These are phyloP conservation scores for Astragalus glycyphyllos DNA, from an alignment of 306 rosid species.

Conservation along the genomic window DNA sequence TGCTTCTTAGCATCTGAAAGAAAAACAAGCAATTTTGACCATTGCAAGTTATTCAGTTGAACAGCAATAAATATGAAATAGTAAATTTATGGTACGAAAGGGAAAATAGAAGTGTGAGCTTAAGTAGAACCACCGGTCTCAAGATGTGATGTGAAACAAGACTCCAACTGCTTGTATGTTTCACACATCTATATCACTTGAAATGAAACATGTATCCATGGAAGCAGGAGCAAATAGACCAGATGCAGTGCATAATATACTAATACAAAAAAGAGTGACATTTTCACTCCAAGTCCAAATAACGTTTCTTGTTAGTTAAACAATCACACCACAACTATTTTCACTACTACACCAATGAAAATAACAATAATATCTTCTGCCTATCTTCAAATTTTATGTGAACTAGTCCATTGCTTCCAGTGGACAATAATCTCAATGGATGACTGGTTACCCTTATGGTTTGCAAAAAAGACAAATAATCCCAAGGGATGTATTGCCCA, in stretches of 20 bases:
- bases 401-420: not conserved
- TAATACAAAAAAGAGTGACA: not conserved
- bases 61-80: constrained; percentile 7
- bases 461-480: constrained; percentile 17
- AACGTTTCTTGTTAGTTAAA: constrained; percentile 9
- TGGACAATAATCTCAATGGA: too few relatives aligned
- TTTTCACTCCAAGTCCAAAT: constrained; percentile 18
- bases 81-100: constrained; percentile 5
- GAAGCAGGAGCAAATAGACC: constrained; percentile 30
- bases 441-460: not conserved
- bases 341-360: not conserved
- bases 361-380: constrained; percentile 9
- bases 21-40: constrained; percentile 37
- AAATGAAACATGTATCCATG: constrained; percentile 10
- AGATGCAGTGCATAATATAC: constrained; percentile 29
- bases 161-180: not conserved
- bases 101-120: not conserved
- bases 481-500: not conserved
- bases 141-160: constrained; percentile 19
- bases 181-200: constrained; percentile 6
- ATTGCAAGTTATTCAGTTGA: constrained; percentile 26
- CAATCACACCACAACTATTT: constrained; percentile 9
- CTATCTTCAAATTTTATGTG: not conserved
- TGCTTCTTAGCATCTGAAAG: constrained; percentile 94
- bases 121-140: constrained; percentile 6